Percentiles rank a stretch among this genome's conserved stretches.
Evolutionary conservation across 192 early-diverging fungal species (phyloP).

Genomic region (Chytriomyces hyalinus): DNA sequence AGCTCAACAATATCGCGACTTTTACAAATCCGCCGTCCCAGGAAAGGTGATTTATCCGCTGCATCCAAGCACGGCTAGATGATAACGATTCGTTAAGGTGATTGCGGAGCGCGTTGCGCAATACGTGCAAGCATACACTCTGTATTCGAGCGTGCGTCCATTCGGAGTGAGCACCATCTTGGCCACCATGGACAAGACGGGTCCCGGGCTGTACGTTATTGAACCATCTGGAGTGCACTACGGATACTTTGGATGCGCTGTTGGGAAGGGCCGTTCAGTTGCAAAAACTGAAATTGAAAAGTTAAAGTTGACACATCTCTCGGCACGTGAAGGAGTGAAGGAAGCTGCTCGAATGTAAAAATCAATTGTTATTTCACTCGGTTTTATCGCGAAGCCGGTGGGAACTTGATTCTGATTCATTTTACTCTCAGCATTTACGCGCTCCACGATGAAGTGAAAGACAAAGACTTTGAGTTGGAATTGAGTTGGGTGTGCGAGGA

Average conservation of each 20-base stretch:
- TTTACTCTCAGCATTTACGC: slow-evolving; percentile 75
- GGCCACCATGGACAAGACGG: slow-evolving; percentile 77
- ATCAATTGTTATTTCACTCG: slow-evolving; percentile 1
- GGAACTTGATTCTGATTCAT: background rate
- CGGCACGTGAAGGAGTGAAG: slow-evolving; percentile 86
- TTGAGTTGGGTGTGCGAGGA: slow-evolving; percentile 93
- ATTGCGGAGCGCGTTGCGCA: slow-evolving; percentile 92
- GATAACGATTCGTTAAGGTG: slow-evolving; percentile 47
- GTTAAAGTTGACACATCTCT: slow-evolving; percentile 84
- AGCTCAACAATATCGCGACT: slow-evolving; percentile 83
- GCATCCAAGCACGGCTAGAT: too few relatives aligned
- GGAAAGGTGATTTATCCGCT: slow-evolving; percentile 64
- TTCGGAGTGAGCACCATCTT: slow-evolving; percentile 90
- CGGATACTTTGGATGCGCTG: slow-evolving; percentile 92
- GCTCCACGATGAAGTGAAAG: slow-evolving; percentile 95
- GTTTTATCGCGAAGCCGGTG: background rate
- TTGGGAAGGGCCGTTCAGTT: slow-evolving; percentile 94
- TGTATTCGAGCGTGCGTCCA: slow-evolving; percentile 94
- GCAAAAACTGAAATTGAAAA: slow-evolving; percentile 99
- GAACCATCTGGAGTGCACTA: slow-evolving; percentile 97
- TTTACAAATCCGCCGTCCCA: slow-evolving; percentile 82
- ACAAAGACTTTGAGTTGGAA: slow-evolving; percentile 99
- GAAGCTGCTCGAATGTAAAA: slow-evolving; percentile 90
- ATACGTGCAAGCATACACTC: slow-evolving; percentile 95
- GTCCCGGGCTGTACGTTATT: slow-evolving; percentile 90